phyloP scores from a whole-genome alignment of 306 rosid genomes.

The Lablab purpureus region DNA sequence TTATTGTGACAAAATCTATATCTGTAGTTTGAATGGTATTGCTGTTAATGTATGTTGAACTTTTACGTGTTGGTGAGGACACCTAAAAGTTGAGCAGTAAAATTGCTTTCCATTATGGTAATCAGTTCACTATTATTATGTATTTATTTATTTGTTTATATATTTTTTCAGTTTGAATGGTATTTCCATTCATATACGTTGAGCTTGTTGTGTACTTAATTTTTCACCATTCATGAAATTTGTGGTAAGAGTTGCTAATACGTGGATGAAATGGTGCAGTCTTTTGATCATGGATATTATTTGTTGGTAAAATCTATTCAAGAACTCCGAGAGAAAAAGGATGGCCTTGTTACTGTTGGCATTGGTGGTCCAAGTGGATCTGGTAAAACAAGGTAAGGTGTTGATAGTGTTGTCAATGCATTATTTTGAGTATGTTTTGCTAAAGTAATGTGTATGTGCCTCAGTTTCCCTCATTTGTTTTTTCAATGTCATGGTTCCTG shows the following conservation, averaged over 20 bases:
- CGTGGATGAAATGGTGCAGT: slow-evolving; percentile 69
- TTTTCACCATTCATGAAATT: slow-evolving; percentile 33
- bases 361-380: slow-evolving; percentile 99
- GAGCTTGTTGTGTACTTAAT: slow-evolving; percentile 31
- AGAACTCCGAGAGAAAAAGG: slow-evolving; percentile 94
- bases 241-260: slow-evolving; percentile 32
- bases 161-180: neutral
- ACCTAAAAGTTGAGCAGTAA: slow-evolving; percentile 1
- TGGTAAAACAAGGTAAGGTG: slow-evolving; percentile 98
- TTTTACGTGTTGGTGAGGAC: neutral
- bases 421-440: slow-evolving; percentile 34
- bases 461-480: slow-evolving; percentile 44
- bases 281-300: slow-evolving; percentile 97
- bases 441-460: slow-evolving; percentile 32
- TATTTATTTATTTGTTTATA: neutral
- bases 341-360: slow-evolving; percentile 89
- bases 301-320: slow-evolving; percentile 93
- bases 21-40: slow-evolving; percentile 10
- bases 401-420: slow-evolving; percentile 27
- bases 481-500: slow-evolving; percentile 54
- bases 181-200: slow-evolving; percentile 5
- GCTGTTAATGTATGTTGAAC: neutral
- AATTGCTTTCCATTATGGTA: slow-evolving; percentile 20
- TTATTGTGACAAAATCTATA: neutral
- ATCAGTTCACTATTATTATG: neutral